Percentiles rank a stretch among this genome's conserved stretches.
Evolutionary conservation across 352 stramenopile species (phyloP).

Genomic region (Phytophthora pluvialis): DNA sequence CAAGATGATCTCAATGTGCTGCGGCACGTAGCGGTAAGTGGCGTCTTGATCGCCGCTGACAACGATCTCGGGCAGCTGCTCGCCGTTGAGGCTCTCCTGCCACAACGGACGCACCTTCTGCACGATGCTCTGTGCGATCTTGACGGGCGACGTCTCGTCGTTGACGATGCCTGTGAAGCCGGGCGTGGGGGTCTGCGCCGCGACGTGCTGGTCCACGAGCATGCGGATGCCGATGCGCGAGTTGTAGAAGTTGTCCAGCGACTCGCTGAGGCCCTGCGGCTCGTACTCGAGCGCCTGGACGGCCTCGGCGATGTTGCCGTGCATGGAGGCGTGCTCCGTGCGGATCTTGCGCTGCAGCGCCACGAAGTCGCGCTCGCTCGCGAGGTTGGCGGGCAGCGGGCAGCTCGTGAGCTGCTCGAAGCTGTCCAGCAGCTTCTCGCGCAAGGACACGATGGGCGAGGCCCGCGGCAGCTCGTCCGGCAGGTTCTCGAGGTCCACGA

Average conservation of each 20-base stretch:
- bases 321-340: slow-evolving; percentile 73
- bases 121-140: slow-evolving; percentile 68
- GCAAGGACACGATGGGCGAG: slow-evolving; percentile 64
- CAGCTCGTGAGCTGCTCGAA: slow-evolving; percentile 78
- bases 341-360: slow-evolving; percentile 63
- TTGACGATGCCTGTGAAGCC: slow-evolving; percentile 76
- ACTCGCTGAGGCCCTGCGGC: slow-evolving; percentile 57
- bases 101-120: slow-evolving; percentile 62
- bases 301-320: slow-evolving; percentile 69
- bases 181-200: slow-evolving; percentile 55
- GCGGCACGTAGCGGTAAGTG: slow-evolving; percentile 81
- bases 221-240: slow-evolving; percentile 85
- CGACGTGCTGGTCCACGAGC: slow-evolving; percentile 84
- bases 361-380: slow-evolving; percentile 65
- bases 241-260: slow-evolving; percentile 86
- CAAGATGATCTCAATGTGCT: slow-evolving; percentile 85
- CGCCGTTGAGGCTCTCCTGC: slow-evolving; percentile 52
- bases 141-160: slow-evolving; percentile 67
- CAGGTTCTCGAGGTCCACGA: slow-evolving; percentile 87
- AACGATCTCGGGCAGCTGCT: slow-evolving; percentile 63
- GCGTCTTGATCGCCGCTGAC: slow-evolving; percentile 57
- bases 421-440: slow-evolving; percentile 66
- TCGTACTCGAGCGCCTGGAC: slow-evolving; percentile 65
- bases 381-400: slow-evolving; percentile 62
- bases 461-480: slow-evolving; percentile 69